Conservation (phyloP, 2,329 filamentous ascomycete species). For the Arthrobotrys sphaeroides region DNA sequence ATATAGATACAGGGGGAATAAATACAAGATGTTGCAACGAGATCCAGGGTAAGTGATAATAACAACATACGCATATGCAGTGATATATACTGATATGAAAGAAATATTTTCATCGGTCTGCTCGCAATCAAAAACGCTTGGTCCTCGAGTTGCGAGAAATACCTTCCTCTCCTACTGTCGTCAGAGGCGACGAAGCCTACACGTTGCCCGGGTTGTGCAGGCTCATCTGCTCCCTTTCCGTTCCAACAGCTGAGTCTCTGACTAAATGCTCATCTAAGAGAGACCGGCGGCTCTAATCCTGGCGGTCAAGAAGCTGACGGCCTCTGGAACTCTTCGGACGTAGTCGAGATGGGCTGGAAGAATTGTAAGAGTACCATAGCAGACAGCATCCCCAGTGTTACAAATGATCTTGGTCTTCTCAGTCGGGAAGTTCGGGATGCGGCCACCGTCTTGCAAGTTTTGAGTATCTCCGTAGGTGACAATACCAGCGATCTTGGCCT, state of each 20-base stretch:
- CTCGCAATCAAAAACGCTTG: conserved; percentile 16
- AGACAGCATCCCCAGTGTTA: conserved; percentile 60
- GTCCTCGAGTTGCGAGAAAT: conserved; percentile 3
- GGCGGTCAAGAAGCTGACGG: conserved; percentile 30
- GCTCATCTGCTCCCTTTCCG: conserved; percentile 13
- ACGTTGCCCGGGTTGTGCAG: conserved; percentile 39
- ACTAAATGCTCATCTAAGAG: not conserved
- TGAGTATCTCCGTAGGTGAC: conserved; percentile 63
- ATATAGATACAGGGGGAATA: conserved; percentile 36
- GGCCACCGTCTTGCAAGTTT: conserved; percentile 62
- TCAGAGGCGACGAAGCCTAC: conserved; percentile 1
- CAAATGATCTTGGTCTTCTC: conserved; percentile 62
- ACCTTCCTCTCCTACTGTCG: too few relatives aligned
- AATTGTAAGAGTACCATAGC: conserved; percentile 61
- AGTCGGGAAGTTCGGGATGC: conserved; percentile 61
- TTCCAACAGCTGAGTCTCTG: not conserved
- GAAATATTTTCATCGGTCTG: conserved; percentile 3
- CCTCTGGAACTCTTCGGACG: conserved; percentile 50
- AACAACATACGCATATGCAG: conserved; percentile 31
- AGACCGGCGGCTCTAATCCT: conserved; percentile 37
- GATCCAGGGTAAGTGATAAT: conserved; percentile 26
- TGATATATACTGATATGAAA: conserved; percentile 17
- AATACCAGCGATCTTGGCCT: conserved; percentile 61
- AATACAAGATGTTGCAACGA: conserved; percentile 8
- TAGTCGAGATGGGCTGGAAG: conserved; percentile 61